phyloP scores from a whole-genome alignment of 352 stramenopile genomes.

The Aphanomyces euteiches region DNA sequence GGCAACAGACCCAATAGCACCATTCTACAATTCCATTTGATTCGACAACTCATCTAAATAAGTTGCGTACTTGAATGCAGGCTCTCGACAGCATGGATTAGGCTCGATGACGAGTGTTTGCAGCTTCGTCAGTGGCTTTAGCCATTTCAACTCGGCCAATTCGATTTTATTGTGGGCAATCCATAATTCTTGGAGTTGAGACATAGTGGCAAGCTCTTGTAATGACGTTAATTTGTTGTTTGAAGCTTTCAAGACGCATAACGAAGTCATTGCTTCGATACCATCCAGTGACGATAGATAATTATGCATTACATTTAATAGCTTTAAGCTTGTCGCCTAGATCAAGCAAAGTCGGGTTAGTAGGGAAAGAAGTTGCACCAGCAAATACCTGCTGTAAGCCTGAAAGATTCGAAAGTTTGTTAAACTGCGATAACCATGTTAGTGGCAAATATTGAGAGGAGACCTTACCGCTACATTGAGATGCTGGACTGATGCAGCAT shows the following conservation, averaged over 20 bases:
- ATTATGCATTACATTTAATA: constrained; percentile 67
- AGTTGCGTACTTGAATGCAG: constrained; percentile 47
- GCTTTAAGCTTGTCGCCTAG: constrained; percentile 44
- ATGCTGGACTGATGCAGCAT: constrained; percentile 39
- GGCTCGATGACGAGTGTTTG: constrained; percentile 55
- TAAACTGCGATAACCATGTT: constrained; percentile 47
- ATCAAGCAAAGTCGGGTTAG: neutral
- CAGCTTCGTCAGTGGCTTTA: constrained; percentile 45
- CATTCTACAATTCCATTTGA: neutral
- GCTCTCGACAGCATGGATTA: constrained; percentile 58
- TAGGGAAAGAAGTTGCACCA: neutral
- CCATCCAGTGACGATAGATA: constrained; percentile 44
- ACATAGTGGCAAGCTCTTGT: constrained; percentile 39
- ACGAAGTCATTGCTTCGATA: constrained; percentile 39
- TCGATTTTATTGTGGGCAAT: constrained; percentile 55
- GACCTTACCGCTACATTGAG: constrained; percentile 52
- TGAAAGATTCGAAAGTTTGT: constrained; percentile 42
- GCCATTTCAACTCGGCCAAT: constrained; percentile 43
- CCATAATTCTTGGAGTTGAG: constrained; percentile 53
- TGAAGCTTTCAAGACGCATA: constrained; percentile 54
- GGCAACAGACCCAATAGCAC: constrained; percentile 8
- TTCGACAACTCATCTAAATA: no score
- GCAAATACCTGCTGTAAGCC: constrained; percentile 45
- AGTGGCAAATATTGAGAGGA: neutral
- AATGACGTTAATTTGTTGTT: constrained; percentile 55